Evolutionary conservation across 768 basidiomycete species (phyloP), one percentile per base, ranked within the genome.

Genomic region (Pluteus cervinus): DNA sequence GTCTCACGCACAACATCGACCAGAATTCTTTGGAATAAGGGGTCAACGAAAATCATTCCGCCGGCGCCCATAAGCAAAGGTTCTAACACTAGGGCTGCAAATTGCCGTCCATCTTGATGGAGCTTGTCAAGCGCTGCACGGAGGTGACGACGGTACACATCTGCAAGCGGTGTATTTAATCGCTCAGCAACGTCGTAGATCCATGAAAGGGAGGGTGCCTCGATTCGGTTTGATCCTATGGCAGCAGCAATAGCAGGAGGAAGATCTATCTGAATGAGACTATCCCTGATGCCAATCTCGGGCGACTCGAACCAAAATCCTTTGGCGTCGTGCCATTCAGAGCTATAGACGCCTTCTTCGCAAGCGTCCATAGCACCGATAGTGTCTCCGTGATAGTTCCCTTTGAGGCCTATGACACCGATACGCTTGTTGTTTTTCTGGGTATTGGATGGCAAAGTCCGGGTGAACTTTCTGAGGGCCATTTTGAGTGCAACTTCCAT

Each of bases 401-500:
- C 94, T 47, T 78, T 82, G 29, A 98, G 50, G 0, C 94, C 94
- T 3, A 98, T 54, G 1, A 98, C 74, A 4, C 86, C 88, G 4
- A 92, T 62, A 17, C 64, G 59, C 43, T 72, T 75, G 45, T 66
- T 65, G 18, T 66, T 65, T 7, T 40, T 25, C 5, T 58, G 50
- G 15, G 60, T 52, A 5, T 75, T 49, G 1, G 53, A 49, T 8
- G 53, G 48, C 12, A 58, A 51, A 10, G 71, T 48, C 14, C 68
- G 63, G 10, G 73, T 62, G 44, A 71, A 83, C 2, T 82, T 78
- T 17, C 92, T 72, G 29, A 97, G 60, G 0, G 90, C 94, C 94
- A 98, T 97, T 60, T 98, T 98, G 41, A 98, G 62, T 8, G 90
- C 94, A n/a, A 94, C 83, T 56, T 97, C 94, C 81, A 94, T 93